Evolutionary conservation across 2,329 filamentous ascomycete genomes (phyloP).

Genomic region (Amylocarpus encephaloides): DNA sequence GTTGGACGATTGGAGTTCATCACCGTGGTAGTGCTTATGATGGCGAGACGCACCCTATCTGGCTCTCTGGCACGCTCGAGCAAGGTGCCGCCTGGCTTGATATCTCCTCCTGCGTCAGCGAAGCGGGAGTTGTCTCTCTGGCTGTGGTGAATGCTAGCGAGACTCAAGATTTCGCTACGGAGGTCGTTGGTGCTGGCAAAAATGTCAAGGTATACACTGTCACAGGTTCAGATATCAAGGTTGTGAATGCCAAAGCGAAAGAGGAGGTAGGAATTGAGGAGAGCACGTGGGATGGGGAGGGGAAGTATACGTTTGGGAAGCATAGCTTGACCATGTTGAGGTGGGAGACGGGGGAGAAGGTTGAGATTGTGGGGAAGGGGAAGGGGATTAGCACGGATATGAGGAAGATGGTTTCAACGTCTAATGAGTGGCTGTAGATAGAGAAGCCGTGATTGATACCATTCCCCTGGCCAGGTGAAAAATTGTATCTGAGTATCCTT

Average conservation of each 20-base stretch:
- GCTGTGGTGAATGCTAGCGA: conserved; percentile 69
- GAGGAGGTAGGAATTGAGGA: conserved; percentile 57
- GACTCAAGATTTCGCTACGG: conserved; percentile 50
- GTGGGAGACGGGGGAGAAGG: conserved; percentile 34
- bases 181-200: conserved; percentile 50
- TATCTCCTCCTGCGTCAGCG: conserved; percentile 54
- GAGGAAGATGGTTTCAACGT: conserved; percentile 22
- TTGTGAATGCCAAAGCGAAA: conserved; percentile 56
- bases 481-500: too few relatives aligned
- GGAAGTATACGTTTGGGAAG: conserved; percentile 59
- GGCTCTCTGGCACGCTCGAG: conserved; percentile 59
- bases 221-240: conserved; percentile 48
- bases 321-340: conserved; percentile 64
- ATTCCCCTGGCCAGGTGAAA: too few relatives aligned
- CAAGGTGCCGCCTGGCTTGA: conserved; percentile 62
- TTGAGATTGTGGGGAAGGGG: conserved; percentile 21
- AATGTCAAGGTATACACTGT: conserved; percentile 58
- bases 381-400: conserved; percentile 22
- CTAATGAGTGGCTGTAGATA: neutral
- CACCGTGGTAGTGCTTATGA: conserved; percentile 57
- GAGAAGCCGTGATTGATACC: too few relatives aligned
- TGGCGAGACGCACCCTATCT: conserved; percentile 59
- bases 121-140: conserved; percentile 55
- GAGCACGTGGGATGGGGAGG: conserved; percentile 57
- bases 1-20: conserved; percentile 60